Evolutionary conservation across 2,329 filamentous ascomycete species (phyloP).

Genomic region (Xylariaceae sp.): DNA sequence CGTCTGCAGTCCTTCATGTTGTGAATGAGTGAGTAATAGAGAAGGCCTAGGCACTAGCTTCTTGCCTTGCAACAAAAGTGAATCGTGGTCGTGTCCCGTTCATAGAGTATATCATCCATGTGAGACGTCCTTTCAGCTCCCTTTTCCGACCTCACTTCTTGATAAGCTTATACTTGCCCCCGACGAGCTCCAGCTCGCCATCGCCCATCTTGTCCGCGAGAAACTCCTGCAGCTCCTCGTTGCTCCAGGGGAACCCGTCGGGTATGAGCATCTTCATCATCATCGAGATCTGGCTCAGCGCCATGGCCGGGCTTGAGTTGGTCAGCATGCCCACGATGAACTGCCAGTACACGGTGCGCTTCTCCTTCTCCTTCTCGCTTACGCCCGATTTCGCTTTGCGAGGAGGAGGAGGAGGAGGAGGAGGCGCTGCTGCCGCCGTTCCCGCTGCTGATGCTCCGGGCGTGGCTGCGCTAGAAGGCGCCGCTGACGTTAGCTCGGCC

Average conservation of each 20-base stretch:
- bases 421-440: constrained; percentile 16
- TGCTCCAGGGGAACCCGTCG: constrained; percentile 82
- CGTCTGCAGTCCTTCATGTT: too few species aligned
- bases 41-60: too few species aligned
- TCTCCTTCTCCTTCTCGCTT: constrained; percentile 58
- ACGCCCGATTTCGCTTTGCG: constrained; percentile 47
- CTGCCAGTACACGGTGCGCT: constrained; percentile 70
- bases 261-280: constrained; percentile 92
- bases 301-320: constrained; percentile 77
- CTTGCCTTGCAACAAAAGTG: too few species aligned
- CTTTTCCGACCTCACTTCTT: constrained; percentile 58
- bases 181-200: constrained; percentile 62
- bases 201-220: constrained; percentile 70
- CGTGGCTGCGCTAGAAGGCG: constrained; percentile 19
- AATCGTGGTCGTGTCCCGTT: too few species aligned
- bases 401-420: constrained; percentile 31
- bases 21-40: too few species aligned
- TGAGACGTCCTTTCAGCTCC: too few species aligned
- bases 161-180: constrained; percentile 63
- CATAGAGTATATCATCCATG: too few species aligned
- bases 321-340: constrained; percentile 95
- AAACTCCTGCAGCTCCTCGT: constrained; percentile 81
- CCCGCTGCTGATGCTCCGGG: constrained; percentile 17
- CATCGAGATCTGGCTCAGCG: constrained; percentile 74
- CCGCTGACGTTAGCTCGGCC: constrained; percentile 21